Base-by-base conservation (phyloP, 2,329 filamentous ascomycete species). In the Claviceps capensis region DNA sequence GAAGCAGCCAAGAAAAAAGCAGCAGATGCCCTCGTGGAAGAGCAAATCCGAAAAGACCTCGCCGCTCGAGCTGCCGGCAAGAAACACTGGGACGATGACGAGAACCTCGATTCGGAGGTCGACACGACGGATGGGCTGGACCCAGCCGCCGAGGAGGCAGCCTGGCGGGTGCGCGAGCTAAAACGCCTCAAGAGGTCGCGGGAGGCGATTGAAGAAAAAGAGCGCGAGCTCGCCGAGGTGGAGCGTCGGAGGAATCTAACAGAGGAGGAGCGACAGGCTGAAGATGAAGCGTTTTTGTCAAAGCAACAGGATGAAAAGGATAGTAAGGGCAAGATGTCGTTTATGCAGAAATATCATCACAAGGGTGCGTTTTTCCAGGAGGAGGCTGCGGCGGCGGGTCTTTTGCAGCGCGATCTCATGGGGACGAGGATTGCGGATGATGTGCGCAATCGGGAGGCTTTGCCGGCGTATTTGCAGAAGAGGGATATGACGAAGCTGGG, bases 301-400 rank as follows among this genome's bases (percentile, higher is more conserved):
- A 75, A 77, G 58, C 91, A 97, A 68, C 81, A 85, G 59, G 85
- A 86, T 56, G 89, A 95, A 56, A 86, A 87, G 60, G 82, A 86
- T 55, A 68, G 74, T 49, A 83, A 85, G 55, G 88, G 88, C 50
- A 85, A 91, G 69, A 88, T 93, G 76, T 79, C 79, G 2, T 96
- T 82, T 66, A 88, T 97, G 86, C 90, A 96, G 64, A 89, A 90
- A 65, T 98, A 97, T 71, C 90, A 88, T 68, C 93, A 98, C 75
- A 91, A 90, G 70, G 93, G 93, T 48, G 93, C 93, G 16, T 98
- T 97, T 72, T 97, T 88, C 73, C 86, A 85, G 58, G 88, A 90
- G 50, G 86, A 94, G 60, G 77, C 83, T 49, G 81, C 83, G 59
- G 81, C 81, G 16, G 81, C 86, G 56, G 87, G 88, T 1, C 72